These are phyloP conservation scores for Crithidia acanthocephali DNA, from an alignment of 208 protist genomes.

Conservation along the genomic window DNA sequence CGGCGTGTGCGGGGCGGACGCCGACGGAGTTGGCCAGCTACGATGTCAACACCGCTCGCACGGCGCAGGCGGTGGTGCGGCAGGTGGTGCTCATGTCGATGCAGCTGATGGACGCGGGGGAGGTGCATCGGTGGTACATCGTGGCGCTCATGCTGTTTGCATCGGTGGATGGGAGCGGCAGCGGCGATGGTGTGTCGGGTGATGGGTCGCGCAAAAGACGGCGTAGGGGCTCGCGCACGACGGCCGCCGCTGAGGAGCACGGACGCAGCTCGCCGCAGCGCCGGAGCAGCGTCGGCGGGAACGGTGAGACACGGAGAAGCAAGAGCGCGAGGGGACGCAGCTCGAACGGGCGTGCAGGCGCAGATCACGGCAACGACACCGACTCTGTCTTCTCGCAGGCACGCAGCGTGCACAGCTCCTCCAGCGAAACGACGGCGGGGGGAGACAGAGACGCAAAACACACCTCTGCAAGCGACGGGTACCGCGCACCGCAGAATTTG, in stretches of 20 bases:
- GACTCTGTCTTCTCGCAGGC: slow-evolving; percentile 9
- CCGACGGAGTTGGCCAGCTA: slow-evolving; percentile 1
- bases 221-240: not conserved
- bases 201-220: not conserved
- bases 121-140: slow-evolving; percentile 69
- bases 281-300: not conserved
- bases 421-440: not conserved
- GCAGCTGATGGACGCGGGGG: slow-evolving; percentile 46
- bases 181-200: not conserved
- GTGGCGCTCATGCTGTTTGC: slow-evolving; percentile 52
- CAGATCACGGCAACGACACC: not conserved
- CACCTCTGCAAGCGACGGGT: slow-evolving; percentile 30
- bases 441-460: not conserved
- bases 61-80: slow-evolving; percentile 29
- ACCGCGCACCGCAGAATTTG: slow-evolving; percentile 38
- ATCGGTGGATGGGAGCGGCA: not conserved
- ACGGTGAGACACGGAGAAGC: not conserved
- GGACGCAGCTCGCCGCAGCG: not conserved
- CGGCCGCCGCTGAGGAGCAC: not conserved
- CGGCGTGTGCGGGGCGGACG: not conserved
- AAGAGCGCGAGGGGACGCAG: not conserved
- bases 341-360: not conserved
- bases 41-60: slow-evolving; percentile 22
- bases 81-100: slow-evolving; percentile 43
- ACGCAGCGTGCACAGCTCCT: not conserved